phyloP scores from a whole-genome alignment of 1,139 yeast species.

The Taiozyma sp. region DNA sequence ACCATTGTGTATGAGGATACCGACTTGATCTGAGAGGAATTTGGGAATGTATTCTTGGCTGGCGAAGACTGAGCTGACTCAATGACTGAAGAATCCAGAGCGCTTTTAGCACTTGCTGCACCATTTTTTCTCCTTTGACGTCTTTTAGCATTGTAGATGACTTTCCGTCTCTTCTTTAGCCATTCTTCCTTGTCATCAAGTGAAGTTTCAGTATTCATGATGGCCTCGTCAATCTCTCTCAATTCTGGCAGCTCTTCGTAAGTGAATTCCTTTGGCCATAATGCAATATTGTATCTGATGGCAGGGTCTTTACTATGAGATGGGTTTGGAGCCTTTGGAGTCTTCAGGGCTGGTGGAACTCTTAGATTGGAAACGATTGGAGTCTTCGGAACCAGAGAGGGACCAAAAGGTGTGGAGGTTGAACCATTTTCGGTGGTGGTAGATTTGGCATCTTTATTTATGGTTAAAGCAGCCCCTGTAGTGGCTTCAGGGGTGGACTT shows the following conservation, averaged over 20 bases:
- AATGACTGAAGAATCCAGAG: background rate
- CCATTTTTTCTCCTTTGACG: constrained; percentile 1
- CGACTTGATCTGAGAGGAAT: background rate
- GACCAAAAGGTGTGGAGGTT: background rate
- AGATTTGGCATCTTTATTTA: background rate
- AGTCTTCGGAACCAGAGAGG: background rate
- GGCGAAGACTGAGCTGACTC: background rate
- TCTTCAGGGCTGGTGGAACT: background rate
- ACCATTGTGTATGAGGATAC: background rate
- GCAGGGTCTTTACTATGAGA: background rate
- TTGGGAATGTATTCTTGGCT: background rate
- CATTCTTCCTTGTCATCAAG: background rate
- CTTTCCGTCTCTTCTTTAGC: constrained; percentile 4
- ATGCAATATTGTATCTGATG: background rate
- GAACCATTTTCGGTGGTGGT: background rate
- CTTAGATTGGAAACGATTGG: background rate
- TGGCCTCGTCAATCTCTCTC: constrained; percentile 9
- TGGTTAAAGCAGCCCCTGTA: background rate
- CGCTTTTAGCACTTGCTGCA: background rate
- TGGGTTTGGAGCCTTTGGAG: background rate
- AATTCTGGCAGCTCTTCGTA: constrained; percentile 20
- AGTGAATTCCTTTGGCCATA: background rate
- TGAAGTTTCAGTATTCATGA: background rate
- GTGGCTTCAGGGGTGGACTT: background rate
- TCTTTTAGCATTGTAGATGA: constrained; percentile 7